These are phyloP conservation scores for Barnettozyma botsteinii DNA, from an alignment of 805 yeast species.

Conservation along the genomic window DNA sequence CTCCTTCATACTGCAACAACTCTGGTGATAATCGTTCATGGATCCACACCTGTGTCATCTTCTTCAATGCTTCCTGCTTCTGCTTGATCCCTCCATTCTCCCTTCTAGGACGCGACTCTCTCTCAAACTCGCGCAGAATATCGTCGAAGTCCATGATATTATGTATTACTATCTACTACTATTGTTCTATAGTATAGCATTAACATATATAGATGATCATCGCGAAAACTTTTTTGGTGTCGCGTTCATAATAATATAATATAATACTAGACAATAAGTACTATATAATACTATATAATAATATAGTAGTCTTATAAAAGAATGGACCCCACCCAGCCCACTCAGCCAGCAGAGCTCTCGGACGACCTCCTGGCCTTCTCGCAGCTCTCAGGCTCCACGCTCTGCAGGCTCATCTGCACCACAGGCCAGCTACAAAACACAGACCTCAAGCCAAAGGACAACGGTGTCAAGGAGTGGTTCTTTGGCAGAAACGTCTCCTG, in stretches of 20 bases:
- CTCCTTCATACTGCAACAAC: constrained; percentile 65
- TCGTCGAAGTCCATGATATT: constrained; percentile 61
- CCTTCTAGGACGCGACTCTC: constrained; percentile 31
- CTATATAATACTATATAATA: too few relatives aligned
- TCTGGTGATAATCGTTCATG: constrained; percentile 86
- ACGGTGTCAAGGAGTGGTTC: constrained; percentile 45
- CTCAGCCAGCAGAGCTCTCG: neutral
- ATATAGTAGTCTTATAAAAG: too few relatives aligned
- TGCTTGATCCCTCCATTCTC: constrained; percentile 13
- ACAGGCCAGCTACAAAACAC: constrained; percentile 46
- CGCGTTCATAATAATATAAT: too few relatives aligned
- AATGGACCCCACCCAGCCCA: neutral
- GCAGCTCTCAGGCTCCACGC: constrained; percentile 33
- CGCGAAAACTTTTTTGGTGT: too few relatives aligned
- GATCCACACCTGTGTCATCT: constrained; percentile 63
- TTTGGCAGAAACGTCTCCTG: constrained; percentile 70
- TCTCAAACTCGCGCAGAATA: constrained; percentile 61
- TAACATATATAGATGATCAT: too few relatives aligned
- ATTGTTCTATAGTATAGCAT: too few relatives aligned
- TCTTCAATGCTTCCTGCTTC: constrained; percentile 34
- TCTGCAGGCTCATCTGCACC: constrained; percentile 57
- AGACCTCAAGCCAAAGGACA: constrained; percentile 37
- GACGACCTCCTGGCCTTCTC: neutral
- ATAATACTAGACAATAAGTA: too few relatives aligned
- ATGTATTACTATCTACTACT: too few relatives aligned